Evolutionary conservation across 305 asterid species (phyloP), one percentile per base, ranked within the genome.

Genomic region (Fraxinus paxiana): DNA sequence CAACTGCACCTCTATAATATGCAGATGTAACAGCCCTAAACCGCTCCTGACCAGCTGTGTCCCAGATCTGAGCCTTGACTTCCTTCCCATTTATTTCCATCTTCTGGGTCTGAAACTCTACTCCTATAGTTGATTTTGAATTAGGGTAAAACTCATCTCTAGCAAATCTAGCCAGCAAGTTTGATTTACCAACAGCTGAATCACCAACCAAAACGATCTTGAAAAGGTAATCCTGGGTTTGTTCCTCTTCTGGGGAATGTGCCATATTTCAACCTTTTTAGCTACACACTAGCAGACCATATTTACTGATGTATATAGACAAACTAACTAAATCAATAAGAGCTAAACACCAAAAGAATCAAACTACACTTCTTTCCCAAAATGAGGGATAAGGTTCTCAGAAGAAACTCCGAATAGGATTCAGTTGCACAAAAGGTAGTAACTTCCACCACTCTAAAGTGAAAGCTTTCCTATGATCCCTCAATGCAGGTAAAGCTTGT

Each of bases 21-120:
- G 97, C 98, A 81, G 98, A 94, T n/a, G 98, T 94, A 75, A 94
- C 96, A 17, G 98, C 97, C 85, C 97, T 83, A 86, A 94, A 94
- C 81, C 98, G 90, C 89, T 94, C 98, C 88, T 94, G 98, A 24
- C 98, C 98, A 41, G 97, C 98, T 4, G 97, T 94, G 87, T 94
- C 98, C 98, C 98, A 94, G 83, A 94, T 92, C 84, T 94, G 98
- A 7, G 97, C 97, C 83, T 94, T 94, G 10, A 94, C 90, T 89
- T 94, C 96, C 87, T 92, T 94, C 80, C 97, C 93, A 4, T 92
- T 90, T 10, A 94, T 90, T 77, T 82, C 90, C 87, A 94, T 84
- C 86, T 90, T 94, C 82, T 94, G 98, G 9, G 98, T 94, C 89
- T 94, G 98, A 83, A 94, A 92, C 87, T 94, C 98, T 81, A 94